Evolutionary conservation across 2,329 filamentous ascomycete species (phyloP).

Genomic region (Aspergillus unguis): DNA sequence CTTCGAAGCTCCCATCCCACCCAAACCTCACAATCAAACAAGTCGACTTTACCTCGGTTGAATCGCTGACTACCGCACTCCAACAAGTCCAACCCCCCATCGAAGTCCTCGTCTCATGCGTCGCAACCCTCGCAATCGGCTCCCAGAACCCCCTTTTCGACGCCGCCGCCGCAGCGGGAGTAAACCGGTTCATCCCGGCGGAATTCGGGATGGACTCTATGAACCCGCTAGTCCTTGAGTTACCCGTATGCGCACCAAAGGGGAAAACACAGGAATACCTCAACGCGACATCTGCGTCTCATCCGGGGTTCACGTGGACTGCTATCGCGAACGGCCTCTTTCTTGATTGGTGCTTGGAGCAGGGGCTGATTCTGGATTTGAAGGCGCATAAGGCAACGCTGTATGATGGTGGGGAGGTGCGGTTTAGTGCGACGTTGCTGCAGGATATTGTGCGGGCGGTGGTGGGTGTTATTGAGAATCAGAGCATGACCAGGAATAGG

Average conservation of each 20-base stretch:
- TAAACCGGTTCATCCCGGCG: neutral
- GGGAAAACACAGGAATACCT: neutral
- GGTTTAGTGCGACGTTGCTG: neutral
- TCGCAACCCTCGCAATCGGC: neutral
- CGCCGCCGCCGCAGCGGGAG: neutral
- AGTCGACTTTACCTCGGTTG: neutral
- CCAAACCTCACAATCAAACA: neutral
- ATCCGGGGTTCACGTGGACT: neutral
- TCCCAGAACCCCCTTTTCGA: neutral
- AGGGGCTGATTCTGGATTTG: neutral
- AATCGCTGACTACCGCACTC: neutral
- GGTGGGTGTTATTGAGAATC: neutral
- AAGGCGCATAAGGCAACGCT: neutral
- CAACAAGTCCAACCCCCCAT: neutral
- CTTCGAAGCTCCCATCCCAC: neutral
- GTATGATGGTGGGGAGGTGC: neutral
- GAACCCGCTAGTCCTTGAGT: neutral
- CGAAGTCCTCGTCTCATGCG: neutral
- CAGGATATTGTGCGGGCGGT: neutral
- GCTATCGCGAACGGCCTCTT: neutral
- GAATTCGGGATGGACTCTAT: neutral
- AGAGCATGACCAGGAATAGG: neutral
- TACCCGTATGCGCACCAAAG: neutral
- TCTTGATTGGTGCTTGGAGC: neutral
- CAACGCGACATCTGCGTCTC: neutral